Evolutionary conservation across 352 stramenopile genomes (phyloP).

Genomic region (Pythium insidiosum): DNA sequence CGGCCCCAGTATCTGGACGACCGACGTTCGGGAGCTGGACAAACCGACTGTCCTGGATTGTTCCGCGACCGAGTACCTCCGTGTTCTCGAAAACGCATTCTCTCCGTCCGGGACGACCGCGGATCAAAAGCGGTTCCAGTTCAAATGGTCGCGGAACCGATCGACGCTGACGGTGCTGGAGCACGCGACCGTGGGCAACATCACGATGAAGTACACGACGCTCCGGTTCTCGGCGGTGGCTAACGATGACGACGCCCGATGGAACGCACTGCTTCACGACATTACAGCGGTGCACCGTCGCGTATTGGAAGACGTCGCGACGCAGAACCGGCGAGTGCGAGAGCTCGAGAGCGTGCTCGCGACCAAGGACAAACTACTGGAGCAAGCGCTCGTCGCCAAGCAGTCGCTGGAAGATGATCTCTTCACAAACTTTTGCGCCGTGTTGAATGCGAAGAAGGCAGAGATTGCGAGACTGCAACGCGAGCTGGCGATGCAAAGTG

Average conservation of each 20-base stretch:
- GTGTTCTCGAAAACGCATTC: constrained; percentile 16
- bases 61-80: constrained; percentile 24
- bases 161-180: constrained; percentile 44
- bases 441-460: constrained; percentile 61
- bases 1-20: constrained; percentile 20
- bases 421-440: constrained; percentile 33
- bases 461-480: constrained; percentile 34
- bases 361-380: constrained; percentile 38
- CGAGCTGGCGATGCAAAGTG: constrained; percentile 12
- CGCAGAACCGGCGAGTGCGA: constrained; percentile 12
- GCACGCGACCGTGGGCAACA: constrained; percentile 8
- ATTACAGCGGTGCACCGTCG: constrained; percentile 11
- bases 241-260: neutral
- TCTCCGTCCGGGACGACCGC: neutral
- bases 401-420: constrained; percentile 33
- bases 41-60: constrained; percentile 39
- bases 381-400: constrained; percentile 28
- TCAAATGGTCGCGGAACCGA: constrained; percentile 29
- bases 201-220: constrained; percentile 49
- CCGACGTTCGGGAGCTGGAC: constrained; percentile 20
- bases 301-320: constrained; percentile 5
- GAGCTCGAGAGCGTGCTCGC: constrained; percentile 26
- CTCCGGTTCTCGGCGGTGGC: constrained; percentile 16
- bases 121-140: constrained; percentile 17
- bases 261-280: constrained; percentile 21